A percentile compares a stretch with the other conserved stretches of the same genome.
Conservation (phyloP, 2,329 filamentous ascomycete genomes). For the Waltergamsia citrina region DNA sequence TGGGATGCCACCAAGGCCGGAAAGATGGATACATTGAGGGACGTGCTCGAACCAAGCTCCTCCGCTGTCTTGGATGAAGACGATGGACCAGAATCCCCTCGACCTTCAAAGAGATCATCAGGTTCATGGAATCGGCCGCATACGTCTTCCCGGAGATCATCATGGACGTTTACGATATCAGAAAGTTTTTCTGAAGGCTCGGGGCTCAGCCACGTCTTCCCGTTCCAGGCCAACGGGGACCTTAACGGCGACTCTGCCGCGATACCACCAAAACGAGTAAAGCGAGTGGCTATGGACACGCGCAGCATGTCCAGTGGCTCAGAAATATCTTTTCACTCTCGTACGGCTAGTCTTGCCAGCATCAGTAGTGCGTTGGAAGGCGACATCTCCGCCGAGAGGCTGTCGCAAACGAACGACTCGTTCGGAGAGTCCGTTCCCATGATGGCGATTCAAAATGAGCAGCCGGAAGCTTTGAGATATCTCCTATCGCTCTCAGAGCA, state of each 20-base stretch:
- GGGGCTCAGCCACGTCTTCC: constrained; percentile 77
- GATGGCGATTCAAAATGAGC: constrained; percentile 72
- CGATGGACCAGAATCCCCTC: constrained; percentile 26
- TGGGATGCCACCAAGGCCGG: constrained; percentile 84
- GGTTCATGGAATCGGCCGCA: constrained; percentile 38
- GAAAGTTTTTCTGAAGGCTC: constrained; percentile 47
- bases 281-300: constrained; percentile 83
- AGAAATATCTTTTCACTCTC: constrained; percentile 72
- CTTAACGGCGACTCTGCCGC: constrained; percentile 23
- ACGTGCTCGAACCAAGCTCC: constrained; percentile 66
- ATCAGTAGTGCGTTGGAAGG: constrained; percentile 67
- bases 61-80: constrained; percentile 37
- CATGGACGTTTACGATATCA: constrained; percentile 27
- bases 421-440: constrained; percentile 77
- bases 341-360: constrained; percentile 69
- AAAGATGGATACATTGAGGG: constrained; percentile 63
- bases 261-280: constrained; percentile 41
- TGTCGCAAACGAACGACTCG: constrained; percentile 61
- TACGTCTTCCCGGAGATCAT: constrained; percentile 26
- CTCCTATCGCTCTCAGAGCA: constrained; percentile 68
- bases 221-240: constrained; percentile 58
- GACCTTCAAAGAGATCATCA: constrained; percentile 33
- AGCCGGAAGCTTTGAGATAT: constrained; percentile 66
- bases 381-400: constrained; percentile 73
- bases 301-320: constrained; percentile 83